Base-by-base conservation (phyloP, 495 filamentous ascomycete species). In the Halenospora varia region DNA sequence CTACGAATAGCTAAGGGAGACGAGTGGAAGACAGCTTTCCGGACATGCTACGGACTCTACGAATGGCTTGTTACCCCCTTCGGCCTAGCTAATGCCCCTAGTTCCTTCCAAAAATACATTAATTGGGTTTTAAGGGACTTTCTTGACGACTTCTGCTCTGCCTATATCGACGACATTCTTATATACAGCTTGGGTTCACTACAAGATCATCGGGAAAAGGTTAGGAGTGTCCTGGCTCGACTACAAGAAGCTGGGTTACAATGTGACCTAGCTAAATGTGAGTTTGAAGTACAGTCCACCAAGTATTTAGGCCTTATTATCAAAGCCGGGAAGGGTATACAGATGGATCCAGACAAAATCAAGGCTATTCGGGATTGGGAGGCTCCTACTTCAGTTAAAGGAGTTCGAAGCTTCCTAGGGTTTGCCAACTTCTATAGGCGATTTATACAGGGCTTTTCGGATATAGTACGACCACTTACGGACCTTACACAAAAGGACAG, bases 11-110 rank as follows among this genome's bases (percentile, higher is more conserved):
- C 19, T 19, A 55, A 68, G 50, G 65, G 29, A 13, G 13, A 63
- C n/a, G 62, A 77, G 56, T 71, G 55, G 63, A 60, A 67, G 44
- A 78, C 65, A 0, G 64, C 59, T 9, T 78, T 77, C 48, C 20
- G 58, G 6, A 75, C 66, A 0, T 19, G 55, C n/a, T 69, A 65
- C 22, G 63, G 65, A 0, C 44, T 67, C 1, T 76, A 48, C 35
- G 39, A 75, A 48, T 72, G 48, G 23, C 25, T 51, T 48, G 64
- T 56, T 6, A 67, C 61, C 49, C 64, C 61, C 2, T 71, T 71
- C 52, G 55, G 66, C 1, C 53, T 71, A 15, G 53, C 59, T 15
- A 66, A 63, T 42, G 65, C 48, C 0, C 66, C 57, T 6, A 62
- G 54, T 3, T 51, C 60, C 0, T 75, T 72, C 53, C 59, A 72